Evolutionary conservation across 371 early-diverging fungal genomes (phyloP), one percentile per base, ranked within the genome.

Genomic region (Apophysomyces ossiformis): DNA sequence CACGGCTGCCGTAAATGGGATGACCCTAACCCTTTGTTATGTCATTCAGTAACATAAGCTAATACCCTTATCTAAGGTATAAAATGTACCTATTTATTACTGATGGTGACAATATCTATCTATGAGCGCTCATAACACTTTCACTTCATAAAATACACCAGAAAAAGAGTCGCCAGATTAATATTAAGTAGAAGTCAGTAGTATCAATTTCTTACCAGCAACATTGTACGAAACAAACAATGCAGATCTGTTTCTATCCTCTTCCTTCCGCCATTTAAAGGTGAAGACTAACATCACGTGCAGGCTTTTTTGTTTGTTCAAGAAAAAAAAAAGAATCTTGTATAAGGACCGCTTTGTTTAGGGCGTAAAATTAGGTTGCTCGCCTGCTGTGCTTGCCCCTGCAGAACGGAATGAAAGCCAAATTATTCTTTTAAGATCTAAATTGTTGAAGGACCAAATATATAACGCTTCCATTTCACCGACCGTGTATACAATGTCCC

Each of bases 171-270:
- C 32, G 1, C 32, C 32, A 26, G 32, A 26, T 1, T 26, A 26
- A 26, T 26, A 26, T 26, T 26, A 26, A 26, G 2, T 26, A 26
- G 32, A 26, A 26, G 2, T 26, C 3, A 26, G 32, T 26, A 26
- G 32, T 26, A 26, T 26, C 32, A 26, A 0, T 26, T 47, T 50
- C 21, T 50, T 50, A 26, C 54, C 54, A 50, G 9, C 54, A 9
- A 26, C 21, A 6, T 21, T n/a, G 21, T 21, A 21, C 41, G 21
- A 50, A 50, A 50, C 54, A 50, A 50, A 50, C 54, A 50, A 50
- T 50, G 54, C 54, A 50, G 54, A 50, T 50, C 54, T 50, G 54
- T 50, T 50, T 50, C 46, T 47, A 11, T 47, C 18, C 54, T 26
- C 35, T 26, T 26, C 54, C 21, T 50, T 21, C 21, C 4, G n/a